Evolutionary conservation across 148 eudicot species (phyloP), one percentile per base, ranked within the genome.

Genomic region (Fagopyrum homotropicum): DNA sequence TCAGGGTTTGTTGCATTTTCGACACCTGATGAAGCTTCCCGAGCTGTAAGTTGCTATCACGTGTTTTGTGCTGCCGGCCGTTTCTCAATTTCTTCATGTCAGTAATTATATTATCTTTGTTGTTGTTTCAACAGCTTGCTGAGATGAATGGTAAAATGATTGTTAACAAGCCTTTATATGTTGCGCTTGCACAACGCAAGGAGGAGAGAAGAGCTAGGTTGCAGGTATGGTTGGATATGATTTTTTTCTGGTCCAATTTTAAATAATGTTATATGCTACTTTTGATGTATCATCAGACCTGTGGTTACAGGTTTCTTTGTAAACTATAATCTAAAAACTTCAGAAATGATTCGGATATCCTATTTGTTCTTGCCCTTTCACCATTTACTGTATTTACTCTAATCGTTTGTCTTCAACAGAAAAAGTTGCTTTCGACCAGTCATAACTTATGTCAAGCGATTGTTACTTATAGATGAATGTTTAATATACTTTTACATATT

Each of bases 141-240:
- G 95, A 92, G 83, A 90, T 92, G 97, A 90, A 92, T 74, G 95
- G 97, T 2, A 90, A 90, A 82, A 88, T 92, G 83, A 77, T 88
- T 52, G 82, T 85, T 45, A 90, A 90, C 88, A 92, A 92, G 79
- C 97, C 97, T 16, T 83, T 92, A 57, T 92, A 92, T 73, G 97
- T 92, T 80, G 97, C 97, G 35, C 88, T 88, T 81, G 95, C 95
- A 29, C 96, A 93, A 76, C 82, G 96, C 15, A 93, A 90, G 76
- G 98, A 93, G 78, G 98, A 93, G 76, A 85, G 96, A 75, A 85
- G 90, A 72, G 96, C 96, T 35, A 88, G 87, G 79, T 83, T 93
- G 80, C 96, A 92, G 98, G 98, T 92, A 82, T 30, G 15, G 9
- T 66, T 66, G 17, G 4, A 63, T 30, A 3, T 6, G 12, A 4